A percentile compares a stretch with the other conserved stretches of the same genome.
Conservation (phyloP, 192 early-diverging fungal genomes). For the Phycomyces nitens region DNA sequence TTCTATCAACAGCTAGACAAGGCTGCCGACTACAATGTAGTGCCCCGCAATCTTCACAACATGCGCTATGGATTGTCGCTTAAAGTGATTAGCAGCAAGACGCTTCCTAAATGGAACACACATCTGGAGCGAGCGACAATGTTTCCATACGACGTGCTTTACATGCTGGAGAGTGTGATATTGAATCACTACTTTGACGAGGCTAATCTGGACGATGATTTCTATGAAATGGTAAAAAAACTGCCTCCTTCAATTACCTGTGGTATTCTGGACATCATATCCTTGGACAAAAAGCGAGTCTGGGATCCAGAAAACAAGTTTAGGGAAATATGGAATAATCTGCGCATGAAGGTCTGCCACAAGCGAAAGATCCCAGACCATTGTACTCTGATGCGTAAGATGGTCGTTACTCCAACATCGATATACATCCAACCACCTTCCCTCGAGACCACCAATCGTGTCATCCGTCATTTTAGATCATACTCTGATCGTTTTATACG, state of each 20-base stretch:
- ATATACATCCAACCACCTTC: slow-evolving; percentile 61
- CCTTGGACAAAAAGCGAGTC: slow-evolving; percentile 24
- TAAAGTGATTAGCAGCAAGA: not conserved
- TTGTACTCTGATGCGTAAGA: slow-evolving; percentile 48
- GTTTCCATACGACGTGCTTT: slow-evolving; percentile 40
- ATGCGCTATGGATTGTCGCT: not conserved
- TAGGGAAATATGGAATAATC: slow-evolving; percentile 14
- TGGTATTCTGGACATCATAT: slow-evolving; percentile 36
- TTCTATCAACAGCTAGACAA: slow-evolving; percentile 17
- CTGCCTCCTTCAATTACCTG: slow-evolving; percentile 27
- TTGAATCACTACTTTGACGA: slow-evolving; percentile 38
- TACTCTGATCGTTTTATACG: slow-evolving; percentile 60
- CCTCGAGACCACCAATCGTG: slow-evolving; percentile 70
- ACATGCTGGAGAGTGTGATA: slow-evolving; percentile 43
- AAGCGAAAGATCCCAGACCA: slow-evolving; percentile 37
- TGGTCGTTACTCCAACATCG: slow-evolving; percentile 65
- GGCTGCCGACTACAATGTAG: slow-evolving; percentile 37
- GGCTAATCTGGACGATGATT: slow-evolving; percentile 39
- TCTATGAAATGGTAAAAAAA: slow-evolving; percentile 24
- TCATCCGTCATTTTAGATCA: slow-evolving; percentile 56
- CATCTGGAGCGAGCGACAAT: slow-evolving; percentile 19
- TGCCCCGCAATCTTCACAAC: not conserved
- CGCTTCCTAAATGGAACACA: slow-evolving; percentile 7
- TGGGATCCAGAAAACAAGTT: slow-evolving; percentile 39
- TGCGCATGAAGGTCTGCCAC: slow-evolving; percentile 13